Conservation (phyloP, 345 rosid species). For the Gossypium raimondii region DNA sequence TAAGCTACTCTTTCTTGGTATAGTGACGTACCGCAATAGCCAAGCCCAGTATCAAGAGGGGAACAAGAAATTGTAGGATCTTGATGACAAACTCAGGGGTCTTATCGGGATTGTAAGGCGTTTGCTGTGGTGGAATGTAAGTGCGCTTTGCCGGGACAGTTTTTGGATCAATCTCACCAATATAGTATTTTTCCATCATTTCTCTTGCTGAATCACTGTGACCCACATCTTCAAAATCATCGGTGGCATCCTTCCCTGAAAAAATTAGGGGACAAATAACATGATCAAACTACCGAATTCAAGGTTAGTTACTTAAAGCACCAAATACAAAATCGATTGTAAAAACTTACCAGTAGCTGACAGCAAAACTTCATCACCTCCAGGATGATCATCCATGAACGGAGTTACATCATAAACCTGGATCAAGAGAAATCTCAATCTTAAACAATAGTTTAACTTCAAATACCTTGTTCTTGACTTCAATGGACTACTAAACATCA, state of each 20-base stretch:
- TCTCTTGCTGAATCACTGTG: slow-evolving; percentile 93
- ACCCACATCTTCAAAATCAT: slow-evolving; percentile 92
- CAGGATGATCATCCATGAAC: slow-evolving; percentile 99
- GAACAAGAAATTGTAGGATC: slow-evolving; percentile 85
- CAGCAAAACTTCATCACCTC: slow-evolving; percentile 93
- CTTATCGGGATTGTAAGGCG: slow-evolving; percentile 48
- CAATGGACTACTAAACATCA: neutral
- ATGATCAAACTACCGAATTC: neutral
- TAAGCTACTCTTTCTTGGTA: slow-evolving; percentile 77
- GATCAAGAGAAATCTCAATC: slow-evolving; percentile 7
- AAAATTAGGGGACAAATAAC: neutral
- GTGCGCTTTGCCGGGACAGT: slow-evolving; percentile 53
- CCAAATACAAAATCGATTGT: neutral
- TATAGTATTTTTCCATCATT: slow-evolving; percentile 63
- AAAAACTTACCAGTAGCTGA: slow-evolving; percentile 66
- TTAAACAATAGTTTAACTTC: neutral
- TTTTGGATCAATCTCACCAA: slow-evolving; percentile 67
- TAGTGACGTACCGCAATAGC: slow-evolving; percentile 66
- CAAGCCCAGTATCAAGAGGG: slow-evolving; percentile 75
- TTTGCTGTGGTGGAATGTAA: slow-evolving; percentile 48
- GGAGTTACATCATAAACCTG: slow-evolving; percentile 94
- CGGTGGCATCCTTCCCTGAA: slow-evolving; percentile 85
- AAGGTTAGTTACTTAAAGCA: neutral
- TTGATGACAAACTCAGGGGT: slow-evolving; percentile 61
- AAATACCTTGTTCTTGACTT: neutral